Conservation (phyloP, 768 basidiomycete species). For the Cystofilobasidium bisporidii region DNA sequence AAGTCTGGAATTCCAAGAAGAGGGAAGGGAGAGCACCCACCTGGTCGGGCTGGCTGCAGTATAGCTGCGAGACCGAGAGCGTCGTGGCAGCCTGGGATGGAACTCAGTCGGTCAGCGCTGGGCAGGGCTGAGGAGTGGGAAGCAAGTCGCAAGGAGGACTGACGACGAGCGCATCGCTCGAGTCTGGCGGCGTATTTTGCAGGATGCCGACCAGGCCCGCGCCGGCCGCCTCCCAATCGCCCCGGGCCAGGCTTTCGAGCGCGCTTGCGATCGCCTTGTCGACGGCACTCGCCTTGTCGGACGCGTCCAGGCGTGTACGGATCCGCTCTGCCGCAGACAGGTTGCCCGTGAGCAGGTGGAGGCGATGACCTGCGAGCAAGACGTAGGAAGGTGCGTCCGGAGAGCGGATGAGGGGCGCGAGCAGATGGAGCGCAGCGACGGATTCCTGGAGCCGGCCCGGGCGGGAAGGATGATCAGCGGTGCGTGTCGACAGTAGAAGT, state of each 20-base stretch:
- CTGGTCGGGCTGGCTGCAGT: conserved; percentile 8
- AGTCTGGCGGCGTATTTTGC: not conserved
- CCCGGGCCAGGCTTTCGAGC: not conserved
- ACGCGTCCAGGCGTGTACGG: not conserved
- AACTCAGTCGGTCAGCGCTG: not conserved
- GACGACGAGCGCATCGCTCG: conserved; percentile 12
- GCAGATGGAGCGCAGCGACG: conserved; percentile 14
- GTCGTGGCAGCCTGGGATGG: conserved; percentile 8
- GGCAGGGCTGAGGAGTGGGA: not conserved
- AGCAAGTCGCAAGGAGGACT: not conserved
- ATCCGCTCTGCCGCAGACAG: not conserved
- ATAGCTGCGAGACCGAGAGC: conserved; percentile 16
- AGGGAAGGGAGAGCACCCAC: not conserved
- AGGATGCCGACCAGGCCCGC: not conserved
- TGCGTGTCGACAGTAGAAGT: not conserved
- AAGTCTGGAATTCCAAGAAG: too few species aligned
- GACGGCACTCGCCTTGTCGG: not conserved
- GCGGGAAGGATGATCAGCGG: not conserved
- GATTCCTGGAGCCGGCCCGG: conserved; percentile 1
- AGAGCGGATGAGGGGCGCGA: conserved; percentile 6
- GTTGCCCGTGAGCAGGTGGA: conserved; percentile 6
- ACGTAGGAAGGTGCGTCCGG: conserved; percentile 4
- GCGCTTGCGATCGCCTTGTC: conserved; percentile 7
- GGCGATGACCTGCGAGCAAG: conserved; percentile 1
- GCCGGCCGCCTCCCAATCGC: not conserved